phyloP scores from a whole-genome alignment of 345 rosid genomes.

The Lepidium aucheri region DNA sequence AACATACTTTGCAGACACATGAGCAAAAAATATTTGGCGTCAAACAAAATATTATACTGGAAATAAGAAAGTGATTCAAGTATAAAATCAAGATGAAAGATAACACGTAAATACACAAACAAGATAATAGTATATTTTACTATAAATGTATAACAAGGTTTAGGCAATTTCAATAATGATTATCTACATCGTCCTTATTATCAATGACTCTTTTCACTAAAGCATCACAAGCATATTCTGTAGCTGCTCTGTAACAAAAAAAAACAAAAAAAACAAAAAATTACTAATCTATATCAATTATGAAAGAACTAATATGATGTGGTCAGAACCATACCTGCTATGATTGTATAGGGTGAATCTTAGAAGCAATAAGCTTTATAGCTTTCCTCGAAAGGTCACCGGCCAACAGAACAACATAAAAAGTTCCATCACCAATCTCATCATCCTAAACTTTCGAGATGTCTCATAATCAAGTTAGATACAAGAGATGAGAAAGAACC shows the following conservation, averaged over 20 bases:
- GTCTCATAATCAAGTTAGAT: conserved; percentile 31
- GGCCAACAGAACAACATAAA: conserved; percentile 96
- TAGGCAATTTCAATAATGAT: neutral
- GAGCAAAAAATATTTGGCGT: too few relatives aligned
- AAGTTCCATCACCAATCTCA: conserved; percentile 99
- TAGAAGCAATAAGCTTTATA: conserved; percentile 77
- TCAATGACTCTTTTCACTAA: conserved; percentile 56
- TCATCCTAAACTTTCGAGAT: conserved; percentile 99
- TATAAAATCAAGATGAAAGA: neutral
- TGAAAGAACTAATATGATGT: neutral
- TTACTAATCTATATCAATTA: neutral
- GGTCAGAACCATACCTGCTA: conserved; percentile 42
- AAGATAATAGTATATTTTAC: neutral
- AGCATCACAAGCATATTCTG: conserved; percentile 83
- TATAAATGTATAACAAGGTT: neutral
- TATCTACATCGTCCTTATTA: conserved; percentile 81
- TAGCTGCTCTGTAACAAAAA: conserved; percentile 75
- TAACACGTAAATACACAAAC: neutral
- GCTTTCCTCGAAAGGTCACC: conserved; percentile 95
- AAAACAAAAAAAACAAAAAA: neutral
- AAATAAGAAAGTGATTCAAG: neutral
- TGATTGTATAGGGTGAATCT: conserved; percentile 97
- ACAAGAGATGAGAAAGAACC: neutral
- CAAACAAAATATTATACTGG: neutral
- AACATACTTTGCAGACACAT: neutral